Base-by-base conservation (phyloP, 2,329 filamentous ascomycete species). In the Helotiales sp. region DNA sequence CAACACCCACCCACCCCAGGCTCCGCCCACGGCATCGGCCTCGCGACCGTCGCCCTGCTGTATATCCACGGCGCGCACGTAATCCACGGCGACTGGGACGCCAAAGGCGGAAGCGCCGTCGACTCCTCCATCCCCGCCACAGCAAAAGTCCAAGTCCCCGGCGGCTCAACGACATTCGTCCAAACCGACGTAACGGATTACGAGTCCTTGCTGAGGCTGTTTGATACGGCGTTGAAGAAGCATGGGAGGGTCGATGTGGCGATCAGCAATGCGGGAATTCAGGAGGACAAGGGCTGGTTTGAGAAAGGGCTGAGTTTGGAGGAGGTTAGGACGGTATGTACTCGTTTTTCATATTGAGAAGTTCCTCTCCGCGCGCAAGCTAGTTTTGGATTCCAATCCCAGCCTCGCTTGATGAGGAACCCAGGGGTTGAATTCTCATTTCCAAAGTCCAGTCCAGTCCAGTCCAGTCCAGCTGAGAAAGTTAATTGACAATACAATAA, bases 61-160 rank as follows among this genome's bases (percentile, higher is more conserved):
- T 78, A 87, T 13, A 75, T 80, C 1, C 75, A 82, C 0, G 86
- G 86, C n/a, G 86, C 86, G 15, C 80, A 79, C n/a, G 85, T 89
- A 15, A 80, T 87, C 61, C 82, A 81, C 24, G 83, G 80, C 34
- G 87, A 90, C 71, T 67, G 59, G 54, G 62, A 71, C 32, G 34
- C 13, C 1, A 30, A 2, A 15, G 52, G 37, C 24, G 54, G 63
- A 24, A 26, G 54, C 1, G n/a, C 32, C 4, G 22, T 87, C 43
- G 82, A 83, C 49, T 76, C 82, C 2, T 76, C 80, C 0, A n/a
- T 62, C 20, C 68, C 70, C 11, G 72, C 72, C 11, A 47, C 67
- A 26, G 10, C 28, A 8, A 37, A 30, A n/a, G 1, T 17, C 2
- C 52, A 32, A 13, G 30, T 55, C 7, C 28, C 52, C 6, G 52